Conservation (phyloP, 169 alveolate genomes). For the Plasmodium fragile region DNA sequence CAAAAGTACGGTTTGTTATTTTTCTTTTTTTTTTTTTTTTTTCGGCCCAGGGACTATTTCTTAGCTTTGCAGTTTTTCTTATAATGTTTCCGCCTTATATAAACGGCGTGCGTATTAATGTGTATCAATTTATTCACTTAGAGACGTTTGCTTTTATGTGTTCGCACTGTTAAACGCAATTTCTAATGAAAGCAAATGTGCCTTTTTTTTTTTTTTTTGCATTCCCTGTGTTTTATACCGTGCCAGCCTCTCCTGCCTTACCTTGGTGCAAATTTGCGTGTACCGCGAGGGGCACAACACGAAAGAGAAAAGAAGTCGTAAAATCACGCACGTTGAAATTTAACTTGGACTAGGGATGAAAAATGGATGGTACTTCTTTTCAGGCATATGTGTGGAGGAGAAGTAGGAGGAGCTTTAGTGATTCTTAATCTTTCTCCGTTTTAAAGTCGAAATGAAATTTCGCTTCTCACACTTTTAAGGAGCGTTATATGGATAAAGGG, state of each 20-base stretch:
- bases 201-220: conserved; percentile 9
- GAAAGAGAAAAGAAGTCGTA: neutral
- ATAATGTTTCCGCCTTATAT: neutral
- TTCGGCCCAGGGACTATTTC: neutral
- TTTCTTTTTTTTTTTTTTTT: neutral
- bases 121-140: neutral
- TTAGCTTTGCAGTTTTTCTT: neutral
- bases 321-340: neutral
- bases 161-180: neutral
- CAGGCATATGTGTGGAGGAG: neutral
- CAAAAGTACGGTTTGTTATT: neutral
- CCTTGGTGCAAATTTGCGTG: neutral
- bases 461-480: neutral
- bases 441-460: neutral
- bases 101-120: neutral
- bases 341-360: neutral
- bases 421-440: neutral
- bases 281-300: neutral
- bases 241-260: neutral
- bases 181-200: neutral
- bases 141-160: neutral
- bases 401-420: neutral
- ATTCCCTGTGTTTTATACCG: neutral
- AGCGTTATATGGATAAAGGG: neutral
- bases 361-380: neutral